These are phyloP conservation scores for Limnomonas spitsbergensis DNA, from an alignment of 139 green algal genomes.

Conservation along the genomic window DNA sequence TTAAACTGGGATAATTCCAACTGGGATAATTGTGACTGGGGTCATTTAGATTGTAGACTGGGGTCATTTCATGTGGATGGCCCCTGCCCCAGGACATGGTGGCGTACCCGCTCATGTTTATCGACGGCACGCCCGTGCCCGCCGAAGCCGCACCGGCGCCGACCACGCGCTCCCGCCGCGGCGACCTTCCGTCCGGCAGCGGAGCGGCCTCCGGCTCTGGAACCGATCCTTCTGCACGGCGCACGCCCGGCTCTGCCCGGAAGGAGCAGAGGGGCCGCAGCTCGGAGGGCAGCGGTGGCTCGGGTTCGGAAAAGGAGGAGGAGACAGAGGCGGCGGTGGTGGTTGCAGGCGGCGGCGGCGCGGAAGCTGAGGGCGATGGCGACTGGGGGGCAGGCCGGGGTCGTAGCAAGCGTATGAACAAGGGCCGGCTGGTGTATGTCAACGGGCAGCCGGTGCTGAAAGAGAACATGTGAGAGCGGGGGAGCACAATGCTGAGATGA, in stretches of 20 bases:
- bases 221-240: no score
- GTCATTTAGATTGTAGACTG: no score
- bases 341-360: not conserved
- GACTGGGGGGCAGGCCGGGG: not conserved
- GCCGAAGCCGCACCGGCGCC: not conserved
- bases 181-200: not conserved
- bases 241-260: no score
- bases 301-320: not conserved
- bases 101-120: not conserved
- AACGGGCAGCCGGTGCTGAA: slow-evolving; percentile 58
- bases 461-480: slow-evolving; percentile 50
- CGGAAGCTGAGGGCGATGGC: not conserved
- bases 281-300: not conserved
- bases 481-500: no score
- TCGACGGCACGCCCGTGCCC: not conserved
- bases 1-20: no score
- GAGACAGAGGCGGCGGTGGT: not conserved
- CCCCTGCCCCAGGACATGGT: slow-evolving; percentile 1
- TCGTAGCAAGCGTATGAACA: slow-evolving; percentile 29
- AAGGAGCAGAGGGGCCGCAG: not conserved
- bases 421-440: slow-evolving; percentile 47
- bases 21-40: no score
- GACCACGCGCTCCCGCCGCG: not conserved
- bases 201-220: no score
- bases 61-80: no score